Evolutionary conservation across 2,329 filamentous ascomycete genomes (phyloP), one percentile per base, ranked within the genome.

Genomic region (Colletotrichum salicis): DNA sequence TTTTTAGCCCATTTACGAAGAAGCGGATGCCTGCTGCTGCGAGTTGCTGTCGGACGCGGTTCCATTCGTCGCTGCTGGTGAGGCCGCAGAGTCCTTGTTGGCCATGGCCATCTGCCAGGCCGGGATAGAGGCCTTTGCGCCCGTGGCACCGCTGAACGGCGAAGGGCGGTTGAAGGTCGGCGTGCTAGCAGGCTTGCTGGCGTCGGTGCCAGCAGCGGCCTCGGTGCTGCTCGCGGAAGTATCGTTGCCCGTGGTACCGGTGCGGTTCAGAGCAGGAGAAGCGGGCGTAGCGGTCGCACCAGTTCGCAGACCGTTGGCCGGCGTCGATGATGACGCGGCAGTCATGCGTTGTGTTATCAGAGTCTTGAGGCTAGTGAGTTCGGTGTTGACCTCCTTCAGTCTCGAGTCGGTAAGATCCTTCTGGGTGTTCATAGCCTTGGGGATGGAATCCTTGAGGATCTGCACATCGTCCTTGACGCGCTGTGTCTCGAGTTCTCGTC

Each of bases 361-460:
- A 2, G 94, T 93, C 88, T 98, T 98, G 77, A 99, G 85, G 80
- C 95, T 98, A 85, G 93, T 94, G 77, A 99, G 87, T 82, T 99
- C 96, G 7, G 87, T 89, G 75, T 94, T 93, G 75, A 99, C 89
- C 77, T 98, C 96, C 81, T 91, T 93, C 70, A 99, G 85, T 60
- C 95, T 89, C 75, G 86, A 89, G 79, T 98, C 95, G 31, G 93
- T 94, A 65, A 90, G 87, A 73, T 96, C 93, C 83, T 96, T 96
- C 79, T 98, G 94, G 64, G 92, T 93, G 74, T 96, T 91, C 77
- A 99, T 89, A 2, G 95, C 95, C 81, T 93, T 94, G 8, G 97
- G 96, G 66, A 99, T 94, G 63, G 93, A 86, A 75, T 95, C 93
- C 80, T 96, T 93, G 69, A 99, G 86, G 13, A 89, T 89, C 75